Evolutionary conservation across 2,329 filamentous ascomycete genomes (phyloP).

Genomic region (Metarhizium rileyi): DNA sequence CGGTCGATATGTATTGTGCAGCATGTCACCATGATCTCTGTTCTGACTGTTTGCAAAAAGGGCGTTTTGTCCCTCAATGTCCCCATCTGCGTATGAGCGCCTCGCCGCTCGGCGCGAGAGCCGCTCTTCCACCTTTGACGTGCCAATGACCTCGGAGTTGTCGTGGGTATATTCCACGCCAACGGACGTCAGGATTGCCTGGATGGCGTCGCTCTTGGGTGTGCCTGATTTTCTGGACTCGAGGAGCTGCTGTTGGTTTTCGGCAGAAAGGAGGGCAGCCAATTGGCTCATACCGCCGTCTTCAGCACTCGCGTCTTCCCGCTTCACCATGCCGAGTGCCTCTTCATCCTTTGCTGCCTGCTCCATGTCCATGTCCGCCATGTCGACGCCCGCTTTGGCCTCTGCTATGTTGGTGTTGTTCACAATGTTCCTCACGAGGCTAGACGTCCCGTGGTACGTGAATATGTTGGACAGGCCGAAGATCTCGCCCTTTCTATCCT

Average conservation of each 20-base stretch:
- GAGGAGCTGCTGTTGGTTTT: constrained; percentile 33
- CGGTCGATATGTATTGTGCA: constrained; percentile 52
- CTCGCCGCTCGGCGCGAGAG: constrained; percentile 69
- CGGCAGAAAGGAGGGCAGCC: constrained; percentile 40
- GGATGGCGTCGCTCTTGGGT: constrained; percentile 61
- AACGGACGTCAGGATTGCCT: constrained; percentile 78
- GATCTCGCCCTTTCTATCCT: constrained; percentile 79
- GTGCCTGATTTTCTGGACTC: constrained; percentile 26
- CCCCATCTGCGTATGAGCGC: constrained; percentile 33
- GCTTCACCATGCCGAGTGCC: constrained; percentile 30
- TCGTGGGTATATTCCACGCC: constrained; percentile 95
- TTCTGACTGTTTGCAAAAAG: constrained; percentile 48
- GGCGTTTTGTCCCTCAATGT: constrained; percentile 39
- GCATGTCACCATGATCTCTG: constrained; percentile 18
- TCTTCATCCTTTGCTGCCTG: constrained; percentile 47
- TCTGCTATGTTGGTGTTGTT: constrained; percentile 98
- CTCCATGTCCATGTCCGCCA: constrained; percentile 67
- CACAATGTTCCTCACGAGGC: constrained; percentile 86
- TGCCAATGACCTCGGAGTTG: constrained; percentile 89
- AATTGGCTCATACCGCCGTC: constrained; percentile 65
- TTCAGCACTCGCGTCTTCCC: constrained; percentile 43
- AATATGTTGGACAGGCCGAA: constrained; percentile 88
- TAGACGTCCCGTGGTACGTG: constrained; percentile 65
- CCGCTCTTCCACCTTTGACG: constrained; percentile 81
- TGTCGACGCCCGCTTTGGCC: constrained; percentile 71